Evolutionary conservation across 1,284 basidiomycete species (phyloP).

Genomic region (Austropuccinia psidii): DNA sequence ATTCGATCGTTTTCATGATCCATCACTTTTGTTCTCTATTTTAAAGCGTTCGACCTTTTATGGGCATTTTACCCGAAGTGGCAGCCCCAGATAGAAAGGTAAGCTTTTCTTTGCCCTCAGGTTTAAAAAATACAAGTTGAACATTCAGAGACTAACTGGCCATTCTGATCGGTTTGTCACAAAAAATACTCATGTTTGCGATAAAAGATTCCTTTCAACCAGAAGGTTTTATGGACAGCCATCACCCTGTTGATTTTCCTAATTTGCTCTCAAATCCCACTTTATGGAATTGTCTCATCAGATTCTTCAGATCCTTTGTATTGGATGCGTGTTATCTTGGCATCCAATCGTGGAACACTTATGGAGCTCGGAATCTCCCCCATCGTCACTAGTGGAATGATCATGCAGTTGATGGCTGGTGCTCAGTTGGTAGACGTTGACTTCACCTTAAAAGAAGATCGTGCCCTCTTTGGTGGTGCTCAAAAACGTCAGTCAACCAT

Average conservation of each 20-base stretch:
- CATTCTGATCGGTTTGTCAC: background rate
- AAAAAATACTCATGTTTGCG: background rate
- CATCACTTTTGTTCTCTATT: too few species aligned
- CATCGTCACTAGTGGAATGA: slow-evolving; percentile 97
- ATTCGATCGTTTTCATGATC: too few species aligned
- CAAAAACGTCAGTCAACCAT: slow-evolving; percentile 73
- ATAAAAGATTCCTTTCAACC: slow-evolving; percentile 80
- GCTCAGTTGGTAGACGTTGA: slow-evolving; percentile 97
- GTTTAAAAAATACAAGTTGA: background rate
- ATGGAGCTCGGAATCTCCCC: slow-evolving; percentile 99
- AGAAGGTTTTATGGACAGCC: slow-evolving; percentile 93
- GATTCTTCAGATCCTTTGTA: slow-evolving; percentile 96
- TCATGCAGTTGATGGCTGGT: slow-evolving; percentile 97
- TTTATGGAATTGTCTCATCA: slow-evolving; percentile 96
- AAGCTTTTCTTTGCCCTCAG: slow-evolving; percentile 14
- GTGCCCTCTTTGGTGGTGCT: slow-evolving; percentile 88
- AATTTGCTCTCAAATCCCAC: slow-evolving; percentile 90
- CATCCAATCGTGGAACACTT: slow-evolving; percentile 93
- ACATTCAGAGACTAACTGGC: background rate
- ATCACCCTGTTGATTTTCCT: slow-evolving; percentile 96
- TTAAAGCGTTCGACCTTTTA: slow-evolving; percentile 79
- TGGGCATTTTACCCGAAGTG: slow-evolving; percentile 80
- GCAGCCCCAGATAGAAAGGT: slow-evolving; percentile 93
- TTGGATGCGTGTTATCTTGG: slow-evolving; percentile 99
- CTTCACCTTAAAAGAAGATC: slow-evolving; percentile 92